A percentile compares a stretch with the other conserved stretches of the same genome.
phyloP scores from a whole-genome alignment of 768 basidiomycete genomes.

The Leccinum subgranulosum region DNA sequence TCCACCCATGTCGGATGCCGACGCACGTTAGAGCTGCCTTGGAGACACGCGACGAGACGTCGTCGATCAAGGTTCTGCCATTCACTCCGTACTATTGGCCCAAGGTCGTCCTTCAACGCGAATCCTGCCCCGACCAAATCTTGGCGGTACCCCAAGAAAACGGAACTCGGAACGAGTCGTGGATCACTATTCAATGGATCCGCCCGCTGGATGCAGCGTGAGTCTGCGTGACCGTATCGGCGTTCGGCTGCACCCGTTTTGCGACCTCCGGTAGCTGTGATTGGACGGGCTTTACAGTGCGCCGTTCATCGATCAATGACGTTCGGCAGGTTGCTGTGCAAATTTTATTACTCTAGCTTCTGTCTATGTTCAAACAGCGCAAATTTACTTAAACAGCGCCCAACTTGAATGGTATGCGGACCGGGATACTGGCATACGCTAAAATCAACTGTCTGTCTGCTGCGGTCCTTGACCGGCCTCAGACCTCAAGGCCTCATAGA shows the following conservation, averaged over 20 bases:
- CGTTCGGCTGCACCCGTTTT: not conserved
- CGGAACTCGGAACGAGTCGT: conserved; percentile 26
- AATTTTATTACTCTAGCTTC: no score
- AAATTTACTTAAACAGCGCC: no score
- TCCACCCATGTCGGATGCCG: conserved; percentile 46
- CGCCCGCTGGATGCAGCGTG: conserved; percentile 35
- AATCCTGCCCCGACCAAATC: conserved; percentile 17
- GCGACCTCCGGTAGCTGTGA: no score
- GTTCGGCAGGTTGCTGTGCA: no score
- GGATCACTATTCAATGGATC: conserved; percentile 45
- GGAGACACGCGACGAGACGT: conserved; percentile 11
- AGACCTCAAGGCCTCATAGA: no score
- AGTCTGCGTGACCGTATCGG: conserved; percentile 3
- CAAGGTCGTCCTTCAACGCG: conserved; percentile 34
- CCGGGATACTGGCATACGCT: no score
- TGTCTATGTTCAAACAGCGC: no score
- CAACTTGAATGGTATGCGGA: no score
- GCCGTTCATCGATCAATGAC: no score
- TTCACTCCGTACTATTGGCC: conserved; percentile 49
- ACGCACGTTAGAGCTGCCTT: conserved; percentile 31
- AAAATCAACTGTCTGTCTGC: no score
- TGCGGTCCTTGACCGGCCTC: no score
- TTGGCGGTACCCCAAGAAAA: conserved; percentile 20
- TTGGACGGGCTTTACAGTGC: no score
- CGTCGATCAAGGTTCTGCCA: conserved; percentile 36